These are phyloP conservation scores for Litchi chinensis DNA, from an alignment of 345 rosid genomes.

Conservation along the genomic window DNA sequence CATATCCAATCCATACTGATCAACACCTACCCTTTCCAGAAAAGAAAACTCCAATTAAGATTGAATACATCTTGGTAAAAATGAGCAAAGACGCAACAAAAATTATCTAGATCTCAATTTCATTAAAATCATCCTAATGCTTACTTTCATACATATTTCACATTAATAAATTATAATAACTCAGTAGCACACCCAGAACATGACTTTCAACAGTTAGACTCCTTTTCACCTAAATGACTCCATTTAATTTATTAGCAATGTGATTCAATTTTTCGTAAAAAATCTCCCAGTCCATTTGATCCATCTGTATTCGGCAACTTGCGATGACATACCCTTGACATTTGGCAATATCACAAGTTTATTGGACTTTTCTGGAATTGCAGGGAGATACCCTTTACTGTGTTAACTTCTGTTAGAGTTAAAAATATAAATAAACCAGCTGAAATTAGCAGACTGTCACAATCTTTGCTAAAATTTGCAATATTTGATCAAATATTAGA, in stretches of 20 bases:
- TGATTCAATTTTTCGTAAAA: background rate
- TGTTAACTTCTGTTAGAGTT: no score
- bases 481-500: no score
- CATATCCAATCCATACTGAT: background rate
- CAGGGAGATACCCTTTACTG: no score
- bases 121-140: background rate
- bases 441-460: no score
- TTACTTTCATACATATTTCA: background rate
- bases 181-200: background rate
- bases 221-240: background rate
- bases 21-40: background rate
- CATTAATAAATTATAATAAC: background rate
- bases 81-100: background rate
- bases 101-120: background rate
- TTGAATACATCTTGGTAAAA: background rate
- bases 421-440: background rate
- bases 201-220: background rate
- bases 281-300: background rate
- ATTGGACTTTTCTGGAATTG: no score
- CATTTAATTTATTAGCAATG: background rate
- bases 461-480: no score
- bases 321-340: no score
- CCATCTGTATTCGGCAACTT: no score
- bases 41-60: background rate
- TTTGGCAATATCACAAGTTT: no score